Conservation (phyloP, 1,139 yeast species). For the Geotrichum armillariae region DNA sequence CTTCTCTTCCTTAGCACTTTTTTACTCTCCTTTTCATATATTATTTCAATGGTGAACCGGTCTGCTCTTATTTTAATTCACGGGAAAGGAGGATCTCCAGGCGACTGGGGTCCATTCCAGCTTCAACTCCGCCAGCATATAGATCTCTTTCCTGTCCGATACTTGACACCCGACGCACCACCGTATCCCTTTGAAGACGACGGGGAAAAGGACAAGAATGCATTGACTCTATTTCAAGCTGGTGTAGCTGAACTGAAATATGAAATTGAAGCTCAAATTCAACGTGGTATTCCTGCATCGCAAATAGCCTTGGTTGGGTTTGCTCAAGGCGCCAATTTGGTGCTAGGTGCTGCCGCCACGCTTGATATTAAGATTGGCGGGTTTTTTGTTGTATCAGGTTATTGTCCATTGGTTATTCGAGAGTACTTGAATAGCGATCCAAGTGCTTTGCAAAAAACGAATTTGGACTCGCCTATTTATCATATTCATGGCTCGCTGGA, state of each 20-base stretch:
- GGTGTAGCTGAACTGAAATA: constrained; percentile 1
- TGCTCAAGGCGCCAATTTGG: constrained; percentile 9
- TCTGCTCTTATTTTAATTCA: constrained; percentile 18
- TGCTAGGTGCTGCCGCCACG: constrained; percentile 11
- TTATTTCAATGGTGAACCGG: constrained; percentile 4
- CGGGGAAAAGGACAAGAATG: constrained; percentile 9
- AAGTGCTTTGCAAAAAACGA: neutral
- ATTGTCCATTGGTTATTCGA: neutral
- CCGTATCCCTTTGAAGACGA: constrained; percentile 8
- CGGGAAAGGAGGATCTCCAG: constrained; percentile 13
- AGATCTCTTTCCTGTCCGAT: constrained; percentile 15
- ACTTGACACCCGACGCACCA: constrained; percentile 18
- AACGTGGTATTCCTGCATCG: constrained; percentile 14
- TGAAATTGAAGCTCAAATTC: constrained; percentile 9
- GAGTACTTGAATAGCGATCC: constrained; percentile 1
- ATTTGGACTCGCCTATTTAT: neutral
- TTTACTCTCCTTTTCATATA: neutral
- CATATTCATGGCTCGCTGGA: constrained; percentile 13
- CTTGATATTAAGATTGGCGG: constrained; percentile 5
- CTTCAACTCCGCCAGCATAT: constrained; percentile 12
- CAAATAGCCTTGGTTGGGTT: constrained; percentile 12
- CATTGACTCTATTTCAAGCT: neutral
- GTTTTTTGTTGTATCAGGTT: neutral
- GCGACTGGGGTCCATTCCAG: constrained; percentile 15
- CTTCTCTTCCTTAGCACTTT: neutral